These are phyloP conservation scores for Aspergillus udagawae DNA, from an alignment of 2,329 filamentous ascomycete genomes.

Conservation along the genomic window DNA sequence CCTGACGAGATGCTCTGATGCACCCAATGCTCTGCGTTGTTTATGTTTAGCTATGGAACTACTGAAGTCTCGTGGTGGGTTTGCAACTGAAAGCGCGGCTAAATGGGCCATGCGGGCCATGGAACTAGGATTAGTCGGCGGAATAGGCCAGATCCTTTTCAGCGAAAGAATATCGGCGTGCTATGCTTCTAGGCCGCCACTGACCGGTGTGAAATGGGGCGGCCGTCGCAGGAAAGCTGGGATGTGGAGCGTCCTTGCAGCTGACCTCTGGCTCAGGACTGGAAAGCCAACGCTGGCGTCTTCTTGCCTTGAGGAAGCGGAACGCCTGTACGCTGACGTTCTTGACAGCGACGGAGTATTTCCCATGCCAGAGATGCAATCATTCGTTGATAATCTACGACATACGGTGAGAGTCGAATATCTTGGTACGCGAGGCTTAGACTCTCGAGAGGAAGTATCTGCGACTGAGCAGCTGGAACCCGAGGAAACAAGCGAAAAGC, in stretches of 20 bases:
- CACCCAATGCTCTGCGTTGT: slow-evolving; percentile 76
- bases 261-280: slow-evolving; percentile 77
- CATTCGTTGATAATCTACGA: slow-evolving; percentile 41
- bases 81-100: slow-evolving; percentile 79
- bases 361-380: slow-evolving; percentile 51
- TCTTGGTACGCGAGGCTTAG: slow-evolving; percentile 39
- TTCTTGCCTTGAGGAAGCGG: slow-evolving; percentile 68
- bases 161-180: slow-evolving; percentile 83
- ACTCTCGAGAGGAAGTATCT: slow-evolving; percentile 27
- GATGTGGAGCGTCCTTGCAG: slow-evolving; percentile 79
- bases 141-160: slow-evolving; percentile 73
- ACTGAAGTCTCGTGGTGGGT: slow-evolving; percentile 72
- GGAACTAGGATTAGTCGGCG: slow-evolving; percentile 70
- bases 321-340: slow-evolving; percentile 48
- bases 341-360: slow-evolving; percentile 38
- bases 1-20: slow-evolving; percentile 72
- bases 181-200: slow-evolving; percentile 69
- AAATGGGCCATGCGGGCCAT: slow-evolving; percentile 78
- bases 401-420: slow-evolving; percentile 42
- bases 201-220: slow-evolving; percentile 65
- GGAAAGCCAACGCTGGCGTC: slow-evolving; percentile 75
- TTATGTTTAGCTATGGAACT: slow-evolving; percentile 76
- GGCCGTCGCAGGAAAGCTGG: slow-evolving; percentile 77
- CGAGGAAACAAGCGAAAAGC: slow-evolving; percentile 50
- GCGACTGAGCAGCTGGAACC: slow-evolving; percentile 27